Base-by-base conservation (phyloP, 2,329 filamentous ascomycete genomes). In the Laburnicola sp. region DNA sequence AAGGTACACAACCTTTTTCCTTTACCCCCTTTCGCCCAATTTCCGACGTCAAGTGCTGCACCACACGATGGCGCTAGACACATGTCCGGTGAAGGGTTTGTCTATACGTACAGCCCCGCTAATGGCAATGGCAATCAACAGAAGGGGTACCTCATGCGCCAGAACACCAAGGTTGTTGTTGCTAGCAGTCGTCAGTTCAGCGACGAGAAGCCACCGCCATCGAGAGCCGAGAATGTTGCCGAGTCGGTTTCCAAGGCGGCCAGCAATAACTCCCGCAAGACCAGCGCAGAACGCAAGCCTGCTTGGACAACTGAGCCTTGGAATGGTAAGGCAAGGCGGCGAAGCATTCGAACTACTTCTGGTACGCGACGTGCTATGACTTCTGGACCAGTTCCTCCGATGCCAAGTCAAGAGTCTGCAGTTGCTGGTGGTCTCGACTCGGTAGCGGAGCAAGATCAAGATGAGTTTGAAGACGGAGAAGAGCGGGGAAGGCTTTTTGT, bases 101-200 rank as follows among this genome's bases (percentile, higher is more conserved):
- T 63, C 10, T 67, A 63, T 52, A 64, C 62, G 57, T 41, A 63
- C 61, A 63, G 62, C 57, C 53, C 66, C 51, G 74, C 80, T 84
- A 66, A 80, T 73, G 47, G 52, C 27, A 60, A 60, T 68, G 66
- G 76, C 63, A 79, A 74, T 62, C 81, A 80, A 85, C 88, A 97
- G 92, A 92, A 95, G 78, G 94, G 94, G 50, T 99, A 99, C 69
- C 81, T 97, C 39, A 99, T 97, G 93, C 86, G 94, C 66, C 93
- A 99, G 66, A 99, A 97, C 75, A 97, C 93, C 3, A 97, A 97
- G 74, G 83, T 99, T 47, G 91, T 99, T 44, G 86, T 96, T 43
- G 94, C 94, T n/a, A 96, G 87, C 70, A 86, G 81, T 68, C 80
- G 82, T 39, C 74, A 79, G 42, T 78, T 80, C 59, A 80, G 80